A percentile compares a stretch with the other conserved stretches of the same genome.
These are phyloP conservation scores for Claviceps purpurea DNA, from an alignment of 2,329 filamentous ascomycete species.

Conservation along the genomic window DNA sequence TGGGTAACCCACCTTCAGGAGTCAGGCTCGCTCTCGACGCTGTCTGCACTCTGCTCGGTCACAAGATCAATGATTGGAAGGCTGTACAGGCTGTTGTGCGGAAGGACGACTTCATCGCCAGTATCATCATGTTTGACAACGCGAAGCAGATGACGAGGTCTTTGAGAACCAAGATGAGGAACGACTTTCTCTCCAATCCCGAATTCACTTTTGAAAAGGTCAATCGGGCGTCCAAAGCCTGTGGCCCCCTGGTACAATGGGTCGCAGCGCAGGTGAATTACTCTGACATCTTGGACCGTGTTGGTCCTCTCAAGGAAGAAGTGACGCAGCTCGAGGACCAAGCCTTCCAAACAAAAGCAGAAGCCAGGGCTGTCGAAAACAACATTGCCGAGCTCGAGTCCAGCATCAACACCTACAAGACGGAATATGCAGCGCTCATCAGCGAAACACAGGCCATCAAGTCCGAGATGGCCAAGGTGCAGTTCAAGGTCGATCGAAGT, in stretches of 20 bases:
- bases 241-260: conserved; percentile 94
- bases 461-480: conserved; percentile 85
- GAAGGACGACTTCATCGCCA: conserved; percentile 91
- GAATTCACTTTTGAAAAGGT: conserved; percentile 96
- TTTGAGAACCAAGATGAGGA: conserved; percentile 77
- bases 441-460: conserved; percentile 97
- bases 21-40: conserved; percentile 88
- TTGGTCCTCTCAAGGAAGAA: conserved; percentile 84
- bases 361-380: conserved; percentile 82
- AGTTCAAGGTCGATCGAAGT: conserved; percentile 96
- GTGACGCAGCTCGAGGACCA: conserved; percentile 77
- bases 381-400: conserved; percentile 72
- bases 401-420: conserved; percentile 91
- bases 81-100: conserved; percentile 78
- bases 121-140: conserved; percentile 95
- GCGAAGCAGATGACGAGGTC: conserved; percentile 82
- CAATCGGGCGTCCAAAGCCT: conserved; percentile 91
- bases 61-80: conserved; percentile 86
- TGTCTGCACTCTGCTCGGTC: conserved; percentile 88
- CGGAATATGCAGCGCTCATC: conserved; percentile 87
- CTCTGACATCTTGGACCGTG: conserved; percentile 89
- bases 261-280: conserved; percentile 93
- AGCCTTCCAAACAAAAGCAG: conserved; percentile 81
- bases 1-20: conserved; percentile 82
- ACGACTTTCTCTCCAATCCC: conserved; percentile 80